These are phyloP conservation scores for Candida nonsorbophila DNA, from an alignment of 805 yeast species.

Conservation along the genomic window DNA sequence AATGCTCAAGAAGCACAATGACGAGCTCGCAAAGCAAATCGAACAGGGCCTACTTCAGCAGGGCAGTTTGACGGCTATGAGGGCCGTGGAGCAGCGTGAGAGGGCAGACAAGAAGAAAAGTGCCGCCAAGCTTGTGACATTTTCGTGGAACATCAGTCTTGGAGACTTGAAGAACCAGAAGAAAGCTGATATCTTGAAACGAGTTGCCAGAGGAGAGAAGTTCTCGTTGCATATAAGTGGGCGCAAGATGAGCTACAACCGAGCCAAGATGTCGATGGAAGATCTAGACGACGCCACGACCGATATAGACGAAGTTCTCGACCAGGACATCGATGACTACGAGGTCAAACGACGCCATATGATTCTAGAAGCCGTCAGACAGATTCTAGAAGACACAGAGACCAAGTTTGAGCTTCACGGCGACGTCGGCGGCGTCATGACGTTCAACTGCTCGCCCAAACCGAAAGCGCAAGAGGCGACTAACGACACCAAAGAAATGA, in stretches of 20 bases:
- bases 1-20: slow-evolving; percentile 28
- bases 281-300: slow-evolving; percentile 4
- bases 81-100: slow-evolving; percentile 19
- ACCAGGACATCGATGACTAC: slow-evolving; percentile 8
- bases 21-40: slow-evolving; percentile 24
- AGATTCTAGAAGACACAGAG: slow-evolving; percentile 23
- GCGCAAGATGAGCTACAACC: slow-evolving; percentile 10
- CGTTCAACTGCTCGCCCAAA: slow-evolving; percentile 16
- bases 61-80: slow-evolving; percentile 29
- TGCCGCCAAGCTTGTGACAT: slow-evolving; percentile 23
- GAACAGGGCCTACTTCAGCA: slow-evolving; percentile 24
- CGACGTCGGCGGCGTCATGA: slow-evolving; percentile 16
- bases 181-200: slow-evolving; percentile 23
- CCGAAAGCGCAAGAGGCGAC: slow-evolving; percentile 2
- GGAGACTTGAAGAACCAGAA: slow-evolving; percentile 36
- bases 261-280: slow-evolving; percentile 1
- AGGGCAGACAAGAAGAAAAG: slow-evolving; percentile 32
- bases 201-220: slow-evolving; percentile 27
- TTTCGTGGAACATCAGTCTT: slow-evolving; percentile 34
- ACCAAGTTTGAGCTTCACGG: slow-evolving; percentile 25
- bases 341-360: slow-evolving; percentile 22
- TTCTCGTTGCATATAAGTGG: slow-evolving; percentile 16
- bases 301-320: background rate
- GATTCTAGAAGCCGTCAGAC: slow-evolving; percentile 19
- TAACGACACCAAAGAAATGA: slow-evolving; percentile 6